Conservation (phyloP, 768 basidiomycete species). For the Hortiboletus flavorubellus region DNA sequence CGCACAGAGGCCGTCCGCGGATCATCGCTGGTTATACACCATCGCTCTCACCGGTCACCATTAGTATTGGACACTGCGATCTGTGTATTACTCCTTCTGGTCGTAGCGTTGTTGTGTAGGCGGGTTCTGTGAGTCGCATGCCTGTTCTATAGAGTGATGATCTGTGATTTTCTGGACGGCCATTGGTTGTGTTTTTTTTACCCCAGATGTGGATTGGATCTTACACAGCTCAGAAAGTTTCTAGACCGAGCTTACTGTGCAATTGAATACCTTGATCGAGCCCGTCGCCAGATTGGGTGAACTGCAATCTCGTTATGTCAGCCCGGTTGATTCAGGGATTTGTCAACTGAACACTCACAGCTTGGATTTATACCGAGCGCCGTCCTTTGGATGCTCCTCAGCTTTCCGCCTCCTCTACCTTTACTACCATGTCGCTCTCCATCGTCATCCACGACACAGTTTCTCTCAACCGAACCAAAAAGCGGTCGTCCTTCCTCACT, state of each 20-base stretch:
- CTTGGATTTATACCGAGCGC: slow-evolving; percentile 17
- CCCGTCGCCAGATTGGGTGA: slow-evolving; percentile 9
- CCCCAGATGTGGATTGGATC: slow-evolving; percentile 5
- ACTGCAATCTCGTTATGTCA: slow-evolving; percentile 24
- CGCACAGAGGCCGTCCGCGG: slow-evolving; percentile 18
- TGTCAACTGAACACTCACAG: slow-evolving; percentile 19
- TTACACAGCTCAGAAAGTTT: slow-evolving; percentile 16
- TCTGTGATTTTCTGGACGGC: slow-evolving; percentile 20
- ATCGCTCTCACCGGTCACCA: slow-evolving; percentile 43
- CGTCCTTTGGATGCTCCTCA: slow-evolving; percentile 5
- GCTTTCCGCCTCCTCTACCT: background rate
- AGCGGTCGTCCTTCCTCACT: slow-evolving; percentile 19
- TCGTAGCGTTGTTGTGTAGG: slow-evolving; percentile 65
- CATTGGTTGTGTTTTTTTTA: slow-evolving; percentile 14
- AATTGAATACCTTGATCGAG: slow-evolving; percentile 23
- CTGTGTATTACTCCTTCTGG: slow-evolving; percentile 64
- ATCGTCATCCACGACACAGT: slow-evolving; percentile 13
- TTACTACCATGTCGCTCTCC: slow-evolving; percentile 15
- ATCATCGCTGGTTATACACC: slow-evolving; percentile 12
- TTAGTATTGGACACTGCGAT: slow-evolving; percentile 72
- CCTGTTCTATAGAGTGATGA: slow-evolving; percentile 15
- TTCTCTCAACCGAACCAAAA: slow-evolving; percentile 3
- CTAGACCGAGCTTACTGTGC: slow-evolving; percentile 21
- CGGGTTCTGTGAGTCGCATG: slow-evolving; percentile 42
- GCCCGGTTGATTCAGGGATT: slow-evolving; percentile 21